Evolutionary conservation across 1,139 yeast species (phyloP).

Genomic region (Nematodospora anomalae): DNA sequence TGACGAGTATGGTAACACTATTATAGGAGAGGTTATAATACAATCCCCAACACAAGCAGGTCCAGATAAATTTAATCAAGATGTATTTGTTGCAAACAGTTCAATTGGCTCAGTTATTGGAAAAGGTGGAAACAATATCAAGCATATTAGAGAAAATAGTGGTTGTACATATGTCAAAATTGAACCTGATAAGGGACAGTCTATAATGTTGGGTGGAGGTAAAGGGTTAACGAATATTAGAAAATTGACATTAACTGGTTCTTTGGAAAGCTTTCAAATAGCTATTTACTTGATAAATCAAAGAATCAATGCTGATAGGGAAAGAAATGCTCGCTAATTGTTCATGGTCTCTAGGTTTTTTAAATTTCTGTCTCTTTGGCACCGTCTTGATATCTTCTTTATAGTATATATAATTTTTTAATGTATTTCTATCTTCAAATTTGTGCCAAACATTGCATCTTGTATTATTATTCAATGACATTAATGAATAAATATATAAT

Average conservation of each 20-base stretch:
- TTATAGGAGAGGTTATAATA: slow-evolving; percentile 47
- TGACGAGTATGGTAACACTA: slow-evolving; percentile 48
- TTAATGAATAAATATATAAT: not conserved
- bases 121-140: slow-evolving; percentile 80
- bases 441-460: not conserved
- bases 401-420: not conserved
- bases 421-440: not conserved
- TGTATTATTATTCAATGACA: not conserved
- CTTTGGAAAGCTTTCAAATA: slow-evolving; percentile 66
- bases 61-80: slow-evolving; percentile 60
- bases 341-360: no score
- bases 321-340: slow-evolving; percentile 32
- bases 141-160: slow-evolving; percentile 72
- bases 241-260: slow-evolving; percentile 69
- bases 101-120: slow-evolving; percentile 87
- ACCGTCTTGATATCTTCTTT: not conserved
- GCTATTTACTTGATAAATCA: slow-evolving; percentile 80
- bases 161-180: slow-evolving; percentile 75
- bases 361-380: not conserved
- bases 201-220: slow-evolving; percentile 55
- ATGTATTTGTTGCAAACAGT: slow-evolving; percentile 71
- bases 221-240: slow-evolving; percentile 59
- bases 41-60: slow-evolving; percentile 41
- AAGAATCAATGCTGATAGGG: slow-evolving; percentile 66
- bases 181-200: slow-evolving; percentile 51